Evolutionary conservation across 2,329 filamentous ascomycete species (phyloP).

Genomic region (Colletotrichum lentis): DNA sequence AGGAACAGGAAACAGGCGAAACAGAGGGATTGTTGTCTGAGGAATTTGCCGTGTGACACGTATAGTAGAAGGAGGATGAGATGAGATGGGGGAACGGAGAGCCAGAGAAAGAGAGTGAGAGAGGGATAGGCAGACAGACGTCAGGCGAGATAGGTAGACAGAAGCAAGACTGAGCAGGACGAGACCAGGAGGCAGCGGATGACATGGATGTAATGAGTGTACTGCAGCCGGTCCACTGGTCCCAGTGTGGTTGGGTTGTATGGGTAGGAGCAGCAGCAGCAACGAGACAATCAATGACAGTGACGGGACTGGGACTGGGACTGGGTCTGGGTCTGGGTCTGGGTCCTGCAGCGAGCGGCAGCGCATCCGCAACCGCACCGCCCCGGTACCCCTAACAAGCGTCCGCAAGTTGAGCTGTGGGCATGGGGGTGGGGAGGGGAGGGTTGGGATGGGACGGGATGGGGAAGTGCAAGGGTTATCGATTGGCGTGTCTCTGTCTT

Average conservation of each 20-base stretch:
- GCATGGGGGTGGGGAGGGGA: constrained; percentile 1
- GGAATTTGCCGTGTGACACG: neutral
- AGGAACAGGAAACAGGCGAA: constrained; percentile 13
- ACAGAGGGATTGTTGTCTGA: constrained; percentile 30
- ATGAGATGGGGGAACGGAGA: constrained; percentile 3
- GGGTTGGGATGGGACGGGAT: constrained; percentile 15
- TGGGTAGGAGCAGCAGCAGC: neutral
- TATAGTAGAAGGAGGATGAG: neutral
- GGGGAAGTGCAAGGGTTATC: constrained; percentile 6
- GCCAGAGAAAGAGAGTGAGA: neutral
- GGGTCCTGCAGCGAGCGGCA: constrained; percentile 21
- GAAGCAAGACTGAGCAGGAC: constrained; percentile 8
- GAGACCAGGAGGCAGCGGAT: constrained; percentile 21
- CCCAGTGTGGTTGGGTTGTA: neutral
- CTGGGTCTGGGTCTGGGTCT: neutral
- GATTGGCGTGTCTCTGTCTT: neutral
- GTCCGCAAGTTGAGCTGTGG: constrained; percentile 6
- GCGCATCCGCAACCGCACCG: constrained; percentile 5
- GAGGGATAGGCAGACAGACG: neutral
- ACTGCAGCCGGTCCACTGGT: neutral
- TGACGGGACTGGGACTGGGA: neutral
- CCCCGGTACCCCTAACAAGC: constrained; percentile 24
- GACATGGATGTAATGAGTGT: constrained; percentile 33
- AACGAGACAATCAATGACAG: neutral
- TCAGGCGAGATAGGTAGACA: neutral